Evolutionary conservation across 176 grass and related monocot genomes (phyloP).

Genomic region (Stipa capillata): DNA sequence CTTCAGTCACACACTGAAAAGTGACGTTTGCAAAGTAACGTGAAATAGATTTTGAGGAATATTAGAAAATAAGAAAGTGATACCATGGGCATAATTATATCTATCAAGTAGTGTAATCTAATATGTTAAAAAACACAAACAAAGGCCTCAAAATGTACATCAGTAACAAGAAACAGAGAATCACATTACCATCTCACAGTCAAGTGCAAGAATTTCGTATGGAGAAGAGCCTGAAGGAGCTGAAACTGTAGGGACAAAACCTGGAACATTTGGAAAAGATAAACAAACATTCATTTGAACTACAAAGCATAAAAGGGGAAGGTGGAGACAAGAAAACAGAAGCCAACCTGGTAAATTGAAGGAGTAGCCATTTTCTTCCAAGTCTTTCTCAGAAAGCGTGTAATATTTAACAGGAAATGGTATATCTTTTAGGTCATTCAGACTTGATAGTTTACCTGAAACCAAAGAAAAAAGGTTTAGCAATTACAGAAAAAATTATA

Average conservation of each 20-base stretch:
- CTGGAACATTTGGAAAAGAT: slow-evolving; percentile 31
- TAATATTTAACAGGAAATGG: no score
- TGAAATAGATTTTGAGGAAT: not conserved
- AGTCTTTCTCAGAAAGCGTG: slow-evolving; percentile 62
- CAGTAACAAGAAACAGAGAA: not conserved
- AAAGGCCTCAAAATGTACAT: not conserved
- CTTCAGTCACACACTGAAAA: slow-evolving; percentile 67
- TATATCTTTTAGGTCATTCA: no score
- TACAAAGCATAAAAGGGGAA: not conserved
- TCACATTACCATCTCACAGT: slow-evolving; percentile 82
- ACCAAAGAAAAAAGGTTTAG: not conserved
- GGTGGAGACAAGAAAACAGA: not conserved
- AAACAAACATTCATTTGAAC: slow-evolving; percentile 1
- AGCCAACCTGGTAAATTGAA: slow-evolving; percentile 41
- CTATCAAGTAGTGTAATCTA: not conserved
- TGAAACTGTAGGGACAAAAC: slow-evolving; percentile 60
- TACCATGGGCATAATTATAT: not conserved
- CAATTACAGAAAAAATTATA: not conserved
- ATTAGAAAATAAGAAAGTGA: not conserved
- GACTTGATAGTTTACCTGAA: no score
- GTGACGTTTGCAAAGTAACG: slow-evolving; percentile 26
- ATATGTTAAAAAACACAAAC: not conserved
- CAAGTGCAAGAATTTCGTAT: slow-evolving; percentile 76
- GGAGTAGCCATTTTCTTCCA: slow-evolving; percentile 71
- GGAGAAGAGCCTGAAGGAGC: slow-evolving; percentile 39